Evolutionary conservation across 768 basidiomycete genomes (phyloP).

Genomic region (Russula vinacea): DNA sequence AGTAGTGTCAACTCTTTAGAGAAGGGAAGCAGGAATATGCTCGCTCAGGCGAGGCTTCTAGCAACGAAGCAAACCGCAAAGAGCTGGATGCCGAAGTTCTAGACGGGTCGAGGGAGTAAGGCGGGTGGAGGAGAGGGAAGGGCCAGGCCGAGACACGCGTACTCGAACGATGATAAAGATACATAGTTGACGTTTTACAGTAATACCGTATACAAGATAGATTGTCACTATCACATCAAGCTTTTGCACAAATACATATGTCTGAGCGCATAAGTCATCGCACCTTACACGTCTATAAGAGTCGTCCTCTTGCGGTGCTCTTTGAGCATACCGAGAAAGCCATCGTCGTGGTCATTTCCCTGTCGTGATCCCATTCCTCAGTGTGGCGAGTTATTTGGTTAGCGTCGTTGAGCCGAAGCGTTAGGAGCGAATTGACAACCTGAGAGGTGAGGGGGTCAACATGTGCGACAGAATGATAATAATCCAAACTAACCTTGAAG

Average conservation of each 20-base stretch:
- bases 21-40: slow-evolving; percentile 63
- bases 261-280: slow-evolving; percentile 11
- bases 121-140: background rate
- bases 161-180: slow-evolving; percentile 9
- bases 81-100: slow-evolving; percentile 60
- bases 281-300: slow-evolving; percentile 37
- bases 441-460: slow-evolving; percentile 6
- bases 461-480: too few species aligned
- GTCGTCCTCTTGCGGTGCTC: slow-evolving; percentile 45
- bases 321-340: slow-evolving; percentile 45
- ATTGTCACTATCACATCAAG: background rate
- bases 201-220: slow-evolving; percentile 4
- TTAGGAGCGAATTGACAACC: slow-evolving; percentile 45
- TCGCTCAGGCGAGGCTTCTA: slow-evolving; percentile 60
- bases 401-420: slow-evolving; percentile 40
- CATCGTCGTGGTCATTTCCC: slow-evolving; percentile 41
- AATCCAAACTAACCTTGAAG: slow-evolving; percentile 38
- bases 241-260: slow-evolving; percentile 16
- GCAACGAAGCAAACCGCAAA: slow-evolving; percentile 63
- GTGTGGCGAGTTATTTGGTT: slow-evolving; percentile 42
- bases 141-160: background rate
- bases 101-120: background rate
- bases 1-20: slow-evolving; percentile 63
- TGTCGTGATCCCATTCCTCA: slow-evolving; percentile 47
- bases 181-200: slow-evolving; percentile 2